Conservation (phyloP, 2,329 filamentous ascomycete species). For the Scortechinia acanthostroma region DNA sequence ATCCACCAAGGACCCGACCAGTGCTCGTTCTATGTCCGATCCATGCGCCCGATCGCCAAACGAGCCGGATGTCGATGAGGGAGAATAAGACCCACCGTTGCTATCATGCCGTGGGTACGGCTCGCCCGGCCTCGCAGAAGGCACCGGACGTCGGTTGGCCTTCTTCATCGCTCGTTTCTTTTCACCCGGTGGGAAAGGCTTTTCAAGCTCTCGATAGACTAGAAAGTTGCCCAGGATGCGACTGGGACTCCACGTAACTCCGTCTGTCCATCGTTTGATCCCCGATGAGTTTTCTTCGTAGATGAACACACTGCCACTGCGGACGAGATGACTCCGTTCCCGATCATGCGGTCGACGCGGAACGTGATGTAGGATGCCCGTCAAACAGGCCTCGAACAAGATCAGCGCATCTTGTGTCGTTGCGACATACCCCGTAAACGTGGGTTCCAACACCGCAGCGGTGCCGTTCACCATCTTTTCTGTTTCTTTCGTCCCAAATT, state of each 20-base stretch:
- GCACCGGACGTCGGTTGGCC: slow-evolving; percentile 32
- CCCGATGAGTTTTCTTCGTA: slow-evolving; percentile 87
- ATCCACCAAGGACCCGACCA: slow-evolving; percentile 81
- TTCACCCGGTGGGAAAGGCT: slow-evolving; percentile 72
- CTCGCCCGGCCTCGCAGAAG: slow-evolving; percentile 21
- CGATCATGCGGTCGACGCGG: slow-evolving; percentile 79
- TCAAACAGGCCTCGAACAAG: slow-evolving; percentile 73
- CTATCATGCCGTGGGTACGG: slow-evolving; percentile 1
- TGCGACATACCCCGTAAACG: slow-evolving; percentile 61
- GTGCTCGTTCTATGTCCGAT: slow-evolving; percentile 22
- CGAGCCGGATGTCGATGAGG: slow-evolving; percentile 8
- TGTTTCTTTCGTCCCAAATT: neutral
- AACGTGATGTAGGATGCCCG: slow-evolving; percentile 66
- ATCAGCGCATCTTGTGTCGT: slow-evolving; percentile 71
- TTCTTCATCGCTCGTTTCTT: slow-evolving; percentile 79
- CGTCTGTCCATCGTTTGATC: slow-evolving; percentile 92
- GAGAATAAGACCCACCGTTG: slow-evolving; percentile 7
- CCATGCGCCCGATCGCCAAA: slow-evolving; percentile 6
- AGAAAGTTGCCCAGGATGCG: slow-evolving; percentile 79
- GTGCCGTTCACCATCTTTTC: slow-evolving; percentile 11
- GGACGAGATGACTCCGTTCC: slow-evolving; percentile 70
- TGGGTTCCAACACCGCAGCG: slow-evolving; percentile 46
- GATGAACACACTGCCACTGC: slow-evolving; percentile 80
- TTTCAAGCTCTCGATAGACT: slow-evolving; percentile 75
- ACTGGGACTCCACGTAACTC: slow-evolving; percentile 83